Evolutionary conservation across 495 filamentous ascomycete genomes (phyloP), one percentile per base, ranked within the genome.

Genomic region (Xylaria telfairii): DNA sequence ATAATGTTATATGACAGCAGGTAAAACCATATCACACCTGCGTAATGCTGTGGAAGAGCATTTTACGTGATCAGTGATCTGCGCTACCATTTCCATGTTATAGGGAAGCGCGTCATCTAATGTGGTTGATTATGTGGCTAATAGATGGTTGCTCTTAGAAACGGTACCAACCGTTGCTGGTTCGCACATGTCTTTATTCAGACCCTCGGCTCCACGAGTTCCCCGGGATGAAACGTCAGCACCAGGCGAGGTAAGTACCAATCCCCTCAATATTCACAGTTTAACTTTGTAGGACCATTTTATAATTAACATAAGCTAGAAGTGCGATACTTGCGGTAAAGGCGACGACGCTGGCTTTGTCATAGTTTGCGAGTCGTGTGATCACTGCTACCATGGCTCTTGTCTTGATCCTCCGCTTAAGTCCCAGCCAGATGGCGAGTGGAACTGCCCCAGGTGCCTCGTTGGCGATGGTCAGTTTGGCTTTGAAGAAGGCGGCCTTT

Each of bases 401-500:
- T 99, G 96, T 72, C 87, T 99, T 21, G 96, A 98, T 70, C 95
- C 94, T 26, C 92, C 90, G 3, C 84, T 97, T n/a, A 91, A 92
- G 68, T 82, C 85, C 28, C 88, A 89, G 56, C 92, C 94, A 0
- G 93, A 97, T 67, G 89, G 89, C 57, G 96, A 99, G 71, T 99
- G 96, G 96, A 94, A 98, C 78, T 99, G 96, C 75, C 92, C 96
- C 12, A 89, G 93, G 76, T 99, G 96, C 77, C 86, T 99, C 51
- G 96, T 99, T 47, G 96, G 96, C 51, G 97, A 96, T 44, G 94
- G 94, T 44, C 94, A 98, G 75, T 99, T 97, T 73, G 96, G 96
- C 0, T 99, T 99, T 72, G 96, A 98, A 76, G 96, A 99, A 78
- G 96, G 96, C 24, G 94, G 94, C 30, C 89, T 97, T 21, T 99